These are phyloP conservation scores for Wickerhamomyces rabaulensis DNA, from an alignment of 805 yeast species.

Conservation along the genomic window DNA sequence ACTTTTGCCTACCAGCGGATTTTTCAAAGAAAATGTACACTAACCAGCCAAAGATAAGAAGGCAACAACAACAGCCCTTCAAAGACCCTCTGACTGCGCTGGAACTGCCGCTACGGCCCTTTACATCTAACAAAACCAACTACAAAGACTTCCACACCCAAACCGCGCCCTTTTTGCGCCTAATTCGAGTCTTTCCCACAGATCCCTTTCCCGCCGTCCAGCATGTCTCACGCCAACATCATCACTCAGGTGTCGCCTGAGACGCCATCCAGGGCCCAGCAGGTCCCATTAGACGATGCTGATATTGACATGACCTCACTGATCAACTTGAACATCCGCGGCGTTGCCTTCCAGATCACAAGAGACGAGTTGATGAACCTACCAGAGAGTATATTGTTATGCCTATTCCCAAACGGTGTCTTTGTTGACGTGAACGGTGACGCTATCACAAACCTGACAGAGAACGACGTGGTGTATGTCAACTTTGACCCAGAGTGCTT, in stretches of 20 bases:
- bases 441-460: conserved; percentile 73
- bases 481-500: conserved; percentile 86
- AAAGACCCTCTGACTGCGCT: too few species aligned
- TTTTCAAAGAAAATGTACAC: too few species aligned
- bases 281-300: conserved; percentile 19
- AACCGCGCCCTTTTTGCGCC: not conserved
- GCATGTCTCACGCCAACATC: conserved; percentile 32
- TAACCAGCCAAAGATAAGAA: too few species aligned
- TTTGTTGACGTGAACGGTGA: conserved; percentile 73
- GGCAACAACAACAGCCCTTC: too few species aligned
- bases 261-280: conserved; percentile 3
- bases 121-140: not conserved
- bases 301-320: conserved; percentile 47
- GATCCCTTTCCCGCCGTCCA: not conserved
- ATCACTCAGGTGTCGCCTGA: conserved; percentile 69
- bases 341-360: conserved; percentile 65
- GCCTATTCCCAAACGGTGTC: conserved; percentile 88
- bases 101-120: not conserved
- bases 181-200: too few species aligned
- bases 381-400: conserved; percentile 84
- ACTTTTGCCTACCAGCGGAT: too few species aligned
- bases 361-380: conserved; percentile 86
- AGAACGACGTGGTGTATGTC: conserved; percentile 73
- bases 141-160: not conserved
- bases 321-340: conserved; percentile 76